Base-by-base conservation (phyloP, 768 basidiomycete genomes). In the Leccinum uliginosum region DNA sequence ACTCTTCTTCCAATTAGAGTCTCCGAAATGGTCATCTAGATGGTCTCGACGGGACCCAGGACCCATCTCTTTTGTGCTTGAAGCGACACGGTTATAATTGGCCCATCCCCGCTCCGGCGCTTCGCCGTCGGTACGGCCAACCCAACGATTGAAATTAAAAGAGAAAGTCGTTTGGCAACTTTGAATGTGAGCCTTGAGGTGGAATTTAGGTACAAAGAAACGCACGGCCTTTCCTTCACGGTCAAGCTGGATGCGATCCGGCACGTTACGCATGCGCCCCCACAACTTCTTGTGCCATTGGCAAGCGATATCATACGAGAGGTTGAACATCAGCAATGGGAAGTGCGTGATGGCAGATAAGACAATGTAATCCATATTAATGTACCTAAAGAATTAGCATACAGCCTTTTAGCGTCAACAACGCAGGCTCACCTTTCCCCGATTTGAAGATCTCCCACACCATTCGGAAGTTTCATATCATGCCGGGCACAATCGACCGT, bases 1-100 rank as follows among this genome's bases (percentile, higher is more conserved):
- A 9, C 32, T 15, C 12, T 38, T 56, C 21, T 56, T 51, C 55
- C 55, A 51, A 21, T 55, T 49, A 6, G 27, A 55, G 23, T 55
- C 35, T 1, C 54, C 47, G 11, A 40, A 55, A 1, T 40, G 35
- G 11, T 51, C 35, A 3, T 51, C 35, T 0, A 51, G 51, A 14
- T 40, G 35, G 6, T 14, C 12, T 6, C 35, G 12, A 14, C 35
- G 35, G 17, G 7, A 3, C 10, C 35, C 35, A 15, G 35, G 35
- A 2, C 35, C 35, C 35, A 38, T 38, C 17, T 3, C 1, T n/a
- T n/a, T n/a, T n/a, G n/a, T n/a, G n/a, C n/a, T n/a, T n/a, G n/a
- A n/a, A n/a, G n/a, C n/a, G n/a, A 51, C 38, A 38, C n/a, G 7
- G 11, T 27, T 51, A 35, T 2, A 51, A 15, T 38, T 38, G 2